Evolutionary conservation across 1,139 yeast genomes (phyloP).

Genomic region (Yamadazyma aaseri): DNA sequence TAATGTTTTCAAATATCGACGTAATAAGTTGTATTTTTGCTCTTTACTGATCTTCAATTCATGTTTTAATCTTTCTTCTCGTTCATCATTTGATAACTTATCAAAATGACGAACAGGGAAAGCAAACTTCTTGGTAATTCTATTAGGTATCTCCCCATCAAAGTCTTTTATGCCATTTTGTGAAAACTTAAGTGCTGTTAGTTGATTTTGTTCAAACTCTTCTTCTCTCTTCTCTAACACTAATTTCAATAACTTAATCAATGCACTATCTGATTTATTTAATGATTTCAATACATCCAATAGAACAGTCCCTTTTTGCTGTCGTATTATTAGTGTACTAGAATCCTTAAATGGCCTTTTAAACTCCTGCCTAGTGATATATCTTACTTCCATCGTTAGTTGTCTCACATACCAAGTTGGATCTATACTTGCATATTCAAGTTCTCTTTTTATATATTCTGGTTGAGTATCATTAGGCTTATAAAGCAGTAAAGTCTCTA

Average conservation of each 20-base stretch:
- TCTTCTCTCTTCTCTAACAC: constrained; percentile 4
- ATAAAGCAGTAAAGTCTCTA: constrained; percentile 5
- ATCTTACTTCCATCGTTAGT: constrained; percentile 19
- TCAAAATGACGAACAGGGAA: constrained; percentile 10
- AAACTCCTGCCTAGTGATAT: constrained; percentile 20
- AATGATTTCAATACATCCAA: background rate
- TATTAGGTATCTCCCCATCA: constrained; percentile 11
- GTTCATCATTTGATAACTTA: constrained; percentile 10
- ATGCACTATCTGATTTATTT: background rate
- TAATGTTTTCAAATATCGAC: constrained; percentile 28
- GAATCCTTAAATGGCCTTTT: constrained; percentile 4
- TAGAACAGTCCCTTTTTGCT: constrained; percentile 3
- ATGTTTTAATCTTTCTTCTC: constrained; percentile 12
- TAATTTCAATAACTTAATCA: constrained; percentile 1
- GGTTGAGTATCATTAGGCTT: background rate
- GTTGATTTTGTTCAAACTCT: constrained; percentile 4
- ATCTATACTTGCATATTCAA: constrained; percentile 7
- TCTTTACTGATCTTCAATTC: constrained; percentile 11
- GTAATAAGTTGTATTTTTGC: constrained; percentile 14
- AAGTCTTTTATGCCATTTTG: constrained; percentile 10
- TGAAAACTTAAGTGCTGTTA: constrained; percentile 4
- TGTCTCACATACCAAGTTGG: constrained; percentile 9
- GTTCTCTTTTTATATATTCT: constrained; percentile 3
- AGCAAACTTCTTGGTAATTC: constrained; percentile 9
- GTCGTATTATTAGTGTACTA: constrained; percentile 1